Percentiles rank a stretch among this genome's conserved stretches.
Evolutionary conservation across 352 stramenopile genomes (phyloP).

Genomic region (Globisporangium yorkense): DNA sequence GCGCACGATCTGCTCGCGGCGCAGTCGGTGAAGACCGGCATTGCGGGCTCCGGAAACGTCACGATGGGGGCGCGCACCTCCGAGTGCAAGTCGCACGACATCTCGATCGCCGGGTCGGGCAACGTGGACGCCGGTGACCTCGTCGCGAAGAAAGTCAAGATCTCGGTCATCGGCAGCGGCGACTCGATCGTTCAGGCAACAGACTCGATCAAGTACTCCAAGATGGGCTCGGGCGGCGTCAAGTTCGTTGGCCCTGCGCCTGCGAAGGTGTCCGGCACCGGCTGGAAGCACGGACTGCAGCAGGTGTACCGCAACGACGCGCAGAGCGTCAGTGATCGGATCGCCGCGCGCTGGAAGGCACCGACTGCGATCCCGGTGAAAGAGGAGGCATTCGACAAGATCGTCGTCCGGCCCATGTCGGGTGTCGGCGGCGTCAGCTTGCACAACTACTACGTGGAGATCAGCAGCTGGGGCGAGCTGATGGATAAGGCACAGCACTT

Average conservation of each 20-base stretch:
- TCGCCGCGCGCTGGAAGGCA: not conserved
- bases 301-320: conserved; percentile 1
- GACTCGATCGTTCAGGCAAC: conserved; percentile 12
- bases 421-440: not conserved
- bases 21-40: conserved; percentile 10
- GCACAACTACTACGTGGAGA: conserved; percentile 7
- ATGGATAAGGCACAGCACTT: conserved; percentile 1
- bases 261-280: not conserved
- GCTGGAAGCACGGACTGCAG: conserved; percentile 3
- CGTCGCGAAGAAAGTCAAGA: conserved; percentile 2
- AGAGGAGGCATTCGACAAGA: conserved; percentile 10
- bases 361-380: conserved; percentile 6
- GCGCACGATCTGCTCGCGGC: conserved; percentile 13
- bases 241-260: conserved; percentile 14
- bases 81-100: conserved; percentile 8
- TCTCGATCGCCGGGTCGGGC: conserved; percentile 21
- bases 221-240: conserved; percentile 14
- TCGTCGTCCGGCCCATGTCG: conserved; percentile 1
- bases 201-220: conserved; percentile 4
- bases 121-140: conserved; percentile 19
- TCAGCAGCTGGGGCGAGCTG: conserved; percentile 12
- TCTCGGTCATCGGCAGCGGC: conserved; percentile 18
- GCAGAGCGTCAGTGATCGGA: conserved; percentile 3
- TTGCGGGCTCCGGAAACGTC: conserved; percentile 20
- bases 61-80: conserved; percentile 9